These are phyloP conservation scores for Boletus bicolor DNA, from an alignment of 768 basidiomycete genomes.

Conservation along the genomic window DNA sequence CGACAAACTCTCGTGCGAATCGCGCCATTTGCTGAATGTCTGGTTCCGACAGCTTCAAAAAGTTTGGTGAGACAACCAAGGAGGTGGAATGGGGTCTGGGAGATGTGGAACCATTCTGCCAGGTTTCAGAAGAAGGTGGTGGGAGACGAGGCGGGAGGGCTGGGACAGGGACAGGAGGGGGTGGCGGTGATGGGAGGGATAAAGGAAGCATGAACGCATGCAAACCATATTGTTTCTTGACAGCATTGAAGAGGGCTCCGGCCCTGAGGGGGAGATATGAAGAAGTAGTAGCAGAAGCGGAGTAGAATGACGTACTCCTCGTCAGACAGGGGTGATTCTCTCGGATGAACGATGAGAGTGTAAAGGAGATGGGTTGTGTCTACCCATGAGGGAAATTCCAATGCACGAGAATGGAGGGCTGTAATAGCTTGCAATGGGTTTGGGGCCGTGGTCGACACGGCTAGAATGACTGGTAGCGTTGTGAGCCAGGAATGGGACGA, in stretches of 20 bases:
- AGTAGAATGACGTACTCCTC: slow-evolving; percentile 62
- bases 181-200: slow-evolving; percentile 56
- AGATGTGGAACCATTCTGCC: slow-evolving; percentile 16
- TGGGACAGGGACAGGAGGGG: slow-evolving; percentile 66
- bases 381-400: slow-evolving; percentile 79
- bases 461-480: slow-evolving; percentile 61
- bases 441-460: slow-evolving; percentile 76
- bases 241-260: slow-evolving; percentile 75
- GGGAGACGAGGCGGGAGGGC: slow-evolving; percentile 66
- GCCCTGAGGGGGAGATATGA: slow-evolving; percentile 46
- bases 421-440: slow-evolving; percentile 82
- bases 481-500: slow-evolving; percentile 11
- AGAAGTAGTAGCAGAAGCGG: neutral
- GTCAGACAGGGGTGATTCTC: slow-evolving; percentile 62
- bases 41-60: slow-evolving; percentile 55
- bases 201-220: slow-evolving; percentile 71
- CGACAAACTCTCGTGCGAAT: slow-evolving; percentile 84
- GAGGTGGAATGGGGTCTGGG: neutral
- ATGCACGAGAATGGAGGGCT: slow-evolving; percentile 60
- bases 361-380: slow-evolving; percentile 69
- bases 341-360: slow-evolving; percentile 75
- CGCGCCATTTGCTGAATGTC: slow-evolving; percentile 75
- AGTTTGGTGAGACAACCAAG: slow-evolving; percentile 19
- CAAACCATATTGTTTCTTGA: slow-evolving; percentile 83
- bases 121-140: slow-evolving; percentile 33